These are phyloP conservation scores for Candida insectorum DNA, from an alignment of 805 yeast genomes.

Conservation along the genomic window DNA sequence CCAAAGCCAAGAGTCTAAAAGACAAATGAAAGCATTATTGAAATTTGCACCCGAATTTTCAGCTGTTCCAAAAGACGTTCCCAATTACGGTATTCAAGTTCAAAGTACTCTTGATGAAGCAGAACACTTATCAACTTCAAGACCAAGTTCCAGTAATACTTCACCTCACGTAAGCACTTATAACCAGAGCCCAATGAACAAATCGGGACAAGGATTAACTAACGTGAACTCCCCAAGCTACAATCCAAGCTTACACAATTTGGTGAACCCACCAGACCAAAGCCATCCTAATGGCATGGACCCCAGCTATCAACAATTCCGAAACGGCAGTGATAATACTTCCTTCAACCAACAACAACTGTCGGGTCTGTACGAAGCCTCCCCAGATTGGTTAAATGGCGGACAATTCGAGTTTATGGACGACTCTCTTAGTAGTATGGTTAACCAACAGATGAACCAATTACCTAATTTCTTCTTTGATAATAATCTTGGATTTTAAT, in stretches of 20 bases:
- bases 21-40: slow-evolving; percentile 8
- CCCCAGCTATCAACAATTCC: background rate
- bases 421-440: slow-evolving; percentile 19
- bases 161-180: background rate
- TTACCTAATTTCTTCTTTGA: slow-evolving; percentile 41
- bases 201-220: background rate
- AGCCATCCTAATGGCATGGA: background rate
- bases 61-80: background rate
- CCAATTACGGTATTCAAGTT: background rate
- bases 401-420: slow-evolving; percentile 16
- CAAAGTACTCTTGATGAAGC: background rate
- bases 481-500: slow-evolving; percentile 24
- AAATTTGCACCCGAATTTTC: slow-evolving; percentile 10
- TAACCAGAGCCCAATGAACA: background rate
- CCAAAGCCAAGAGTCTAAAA: background rate
- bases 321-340: background rate
- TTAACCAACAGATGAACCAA: slow-evolving; percentile 22
- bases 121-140: background rate
- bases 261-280: slow-evolving; percentile 15
- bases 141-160: background rate
- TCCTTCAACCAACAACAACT: too few species aligned
- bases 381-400: slow-evolving; percentile 6
- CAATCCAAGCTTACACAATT: slow-evolving; percentile 22
- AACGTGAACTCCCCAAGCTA: slow-evolving; percentile 15
- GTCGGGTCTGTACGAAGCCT: too few species aligned